Percentiles rank a stretch among this genome's conserved stretches.
Evolutionary conservation across 2,329 filamentous ascomycete species (phyloP).

Genomic region (Hypoxylon sp.): DNA sequence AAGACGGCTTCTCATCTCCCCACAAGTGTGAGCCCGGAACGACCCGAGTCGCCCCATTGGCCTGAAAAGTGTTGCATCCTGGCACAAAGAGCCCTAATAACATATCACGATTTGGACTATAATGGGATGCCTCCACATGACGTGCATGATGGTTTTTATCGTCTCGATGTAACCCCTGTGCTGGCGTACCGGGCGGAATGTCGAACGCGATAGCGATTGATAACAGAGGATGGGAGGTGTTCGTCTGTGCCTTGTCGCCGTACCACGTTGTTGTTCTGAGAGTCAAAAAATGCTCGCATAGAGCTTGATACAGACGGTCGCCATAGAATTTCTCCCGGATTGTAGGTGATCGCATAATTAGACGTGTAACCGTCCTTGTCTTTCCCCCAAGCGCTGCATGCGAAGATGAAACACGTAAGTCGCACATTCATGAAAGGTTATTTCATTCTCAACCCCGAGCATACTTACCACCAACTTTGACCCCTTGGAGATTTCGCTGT

Average conservation of each 20-base stretch:
- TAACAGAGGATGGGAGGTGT: conserved; percentile 56
- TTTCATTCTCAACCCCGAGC: conserved; percentile 11
- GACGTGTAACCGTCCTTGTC: conserved; percentile 56
- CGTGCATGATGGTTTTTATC: conserved; percentile 59
- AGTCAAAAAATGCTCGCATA: conserved; percentile 56
- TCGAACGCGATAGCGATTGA: conserved; percentile 58
- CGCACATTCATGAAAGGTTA: background rate
- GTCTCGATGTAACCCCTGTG: conserved; percentile 57
- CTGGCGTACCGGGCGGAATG: conserved; percentile 53
- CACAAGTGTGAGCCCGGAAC: conserved; percentile 58
- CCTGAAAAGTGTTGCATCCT: conserved; percentile 54
- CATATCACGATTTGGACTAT: conserved; percentile 54
- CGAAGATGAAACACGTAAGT: conserved; percentile 10
- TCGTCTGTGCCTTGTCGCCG: conserved; percentile 50
- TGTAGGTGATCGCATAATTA: conserved; percentile 55
- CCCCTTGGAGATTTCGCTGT: conserved; percentile 14
- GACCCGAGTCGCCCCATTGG: conserved; percentile 57
- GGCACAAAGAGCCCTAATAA: conserved; percentile 57
- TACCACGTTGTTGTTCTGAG: conserved; percentile 56
- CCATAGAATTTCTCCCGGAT: conserved; percentile 57
- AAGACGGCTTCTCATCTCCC: conserved; percentile 57
- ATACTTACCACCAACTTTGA: conserved; percentile 23
- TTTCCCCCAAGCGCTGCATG: conserved; percentile 51
- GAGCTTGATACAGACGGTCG: conserved; percentile 52
- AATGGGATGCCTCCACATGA: conserved; percentile 48